Evolutionary conservation across 345 rosid genomes (phyloP).

Genomic region (Salix caprea): DNA sequence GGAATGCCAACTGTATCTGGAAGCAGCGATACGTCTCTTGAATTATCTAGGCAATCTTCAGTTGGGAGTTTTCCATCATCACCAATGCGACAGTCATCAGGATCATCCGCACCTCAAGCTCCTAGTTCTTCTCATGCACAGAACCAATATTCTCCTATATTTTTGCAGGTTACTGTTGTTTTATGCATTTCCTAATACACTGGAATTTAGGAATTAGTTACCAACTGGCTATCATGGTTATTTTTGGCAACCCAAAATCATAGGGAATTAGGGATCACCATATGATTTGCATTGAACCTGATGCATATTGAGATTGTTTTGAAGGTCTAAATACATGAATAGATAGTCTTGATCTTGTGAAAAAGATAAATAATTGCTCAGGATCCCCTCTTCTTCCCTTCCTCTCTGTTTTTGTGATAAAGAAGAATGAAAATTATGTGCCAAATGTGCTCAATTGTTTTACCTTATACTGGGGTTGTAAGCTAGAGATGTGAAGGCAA

Average conservation of each 20-base stretch:
- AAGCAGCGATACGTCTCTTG: constrained; percentile 43
- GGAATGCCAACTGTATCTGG: constrained; percentile 81
- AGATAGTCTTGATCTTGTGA: not conserved
- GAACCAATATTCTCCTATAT: constrained; percentile 85
- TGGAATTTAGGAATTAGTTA: not conserved
- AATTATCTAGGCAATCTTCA: constrained; percentile 72
- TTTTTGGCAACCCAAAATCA: not conserved
- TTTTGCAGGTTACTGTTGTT: constrained; percentile 64
- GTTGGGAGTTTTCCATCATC: constrained; percentile 68
- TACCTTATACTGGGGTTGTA: not conserved
- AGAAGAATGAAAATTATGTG: not conserved
- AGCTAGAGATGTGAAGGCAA: not conserved
- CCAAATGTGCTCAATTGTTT: not conserved
- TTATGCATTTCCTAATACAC: not conserved
- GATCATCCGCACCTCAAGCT: constrained; percentile 55
- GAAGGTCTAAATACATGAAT: too few species aligned
- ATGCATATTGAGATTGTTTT: too few species aligned
- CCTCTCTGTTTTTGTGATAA: not conserved
- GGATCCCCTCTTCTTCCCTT: not conserved
- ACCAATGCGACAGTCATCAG: constrained; percentile 66
- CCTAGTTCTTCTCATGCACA: constrained; percentile 71
- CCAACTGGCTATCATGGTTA: not conserved
- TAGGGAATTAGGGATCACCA: not conserved
- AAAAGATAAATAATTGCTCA: not conserved
- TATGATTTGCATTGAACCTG: too few species aligned